These are phyloP conservation scores for Sporisorium sorghi DNA, from an alignment of 1,284 basidiomycete species.

Conservation along the genomic window DNA sequence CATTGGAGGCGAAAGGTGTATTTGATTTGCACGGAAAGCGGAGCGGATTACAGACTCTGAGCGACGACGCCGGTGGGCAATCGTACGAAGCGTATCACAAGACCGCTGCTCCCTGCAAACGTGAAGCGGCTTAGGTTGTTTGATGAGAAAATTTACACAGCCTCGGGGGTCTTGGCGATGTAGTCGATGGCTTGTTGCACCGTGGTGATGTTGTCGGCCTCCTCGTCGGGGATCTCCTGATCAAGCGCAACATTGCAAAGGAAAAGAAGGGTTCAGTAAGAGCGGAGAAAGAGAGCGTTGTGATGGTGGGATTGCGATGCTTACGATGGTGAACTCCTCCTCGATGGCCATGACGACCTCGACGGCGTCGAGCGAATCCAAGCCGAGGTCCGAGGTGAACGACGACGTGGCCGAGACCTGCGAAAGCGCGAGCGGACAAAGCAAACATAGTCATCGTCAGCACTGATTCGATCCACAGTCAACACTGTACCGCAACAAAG, in stretches of 20 bases:
- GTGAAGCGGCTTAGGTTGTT: background rate
- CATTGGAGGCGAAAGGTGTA: slow-evolving; percentile 8
- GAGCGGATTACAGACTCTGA: background rate
- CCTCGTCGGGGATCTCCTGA: slow-evolving; percentile 95
- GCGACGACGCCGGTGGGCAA: too few relatives aligned
- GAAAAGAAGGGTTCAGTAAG: background rate
- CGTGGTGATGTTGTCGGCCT: slow-evolving; percentile 97
- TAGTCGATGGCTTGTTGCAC: slow-evolving; percentile 97
- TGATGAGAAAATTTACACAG: slow-evolving; percentile 7
- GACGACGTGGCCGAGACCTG: slow-evolving; percentile 81
- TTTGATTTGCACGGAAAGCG: slow-evolving; percentile 10
- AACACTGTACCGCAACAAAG: background rate
- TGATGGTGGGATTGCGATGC: background rate
- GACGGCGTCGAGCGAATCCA: slow-evolving; percentile 96
- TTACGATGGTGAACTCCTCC: slow-evolving; percentile 78
- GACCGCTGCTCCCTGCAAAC: background rate
- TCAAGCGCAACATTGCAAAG: background rate
- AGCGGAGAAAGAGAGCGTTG: background rate
- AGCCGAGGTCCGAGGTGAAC: slow-evolving; percentile 88
- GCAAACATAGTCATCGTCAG: background rate
- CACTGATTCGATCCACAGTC: background rate
- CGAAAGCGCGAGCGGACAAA: background rate
- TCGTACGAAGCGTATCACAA: background rate
- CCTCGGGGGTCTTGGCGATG: slow-evolving; percentile 92
- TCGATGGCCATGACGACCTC: slow-evolving; percentile 99